These are phyloP conservation scores for Diutina ranongensis DNA, from an alignment of 1,139 yeast species.

Conservation along the genomic window DNA sequence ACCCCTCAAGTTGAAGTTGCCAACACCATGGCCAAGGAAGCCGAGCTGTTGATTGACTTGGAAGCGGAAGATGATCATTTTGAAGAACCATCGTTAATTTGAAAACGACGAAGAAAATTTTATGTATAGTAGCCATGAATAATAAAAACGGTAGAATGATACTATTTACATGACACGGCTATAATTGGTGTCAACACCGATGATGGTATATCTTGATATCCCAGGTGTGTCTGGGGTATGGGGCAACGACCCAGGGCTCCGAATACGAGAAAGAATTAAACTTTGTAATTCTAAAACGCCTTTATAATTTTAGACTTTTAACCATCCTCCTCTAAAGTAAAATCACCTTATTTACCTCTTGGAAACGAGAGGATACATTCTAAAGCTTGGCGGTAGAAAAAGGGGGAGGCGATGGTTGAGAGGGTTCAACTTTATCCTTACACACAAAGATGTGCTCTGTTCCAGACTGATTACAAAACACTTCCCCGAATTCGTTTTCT, in stretches of 20 bases:
- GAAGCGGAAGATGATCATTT: neutral
- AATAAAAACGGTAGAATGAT: neutral
- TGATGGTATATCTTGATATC: too few relatives aligned
- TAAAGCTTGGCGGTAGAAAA: neutral
- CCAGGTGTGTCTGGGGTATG: too few relatives aligned
- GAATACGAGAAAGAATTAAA: too few relatives aligned
- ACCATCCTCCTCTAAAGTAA: too few relatives aligned
- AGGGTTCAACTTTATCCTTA: slow-evolving; percentile 44
- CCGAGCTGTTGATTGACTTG: slow-evolving; percentile 17
- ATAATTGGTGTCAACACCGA: too few relatives aligned
- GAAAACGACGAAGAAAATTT: neutral
- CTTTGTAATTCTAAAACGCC: too few relatives aligned
- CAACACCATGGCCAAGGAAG: slow-evolving; percentile 13
- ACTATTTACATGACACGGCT: too few relatives aligned
- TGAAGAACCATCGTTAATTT: slow-evolving; percentile 5
- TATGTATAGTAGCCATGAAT: neutral
- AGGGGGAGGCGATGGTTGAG: neutral
- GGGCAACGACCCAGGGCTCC: too few relatives aligned
- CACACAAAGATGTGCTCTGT: slow-evolving; percentile 24
- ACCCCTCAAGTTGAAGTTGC: slow-evolving; percentile 1
- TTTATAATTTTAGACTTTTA: too few relatives aligned
- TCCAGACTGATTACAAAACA: neutral
- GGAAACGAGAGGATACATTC: neutral
- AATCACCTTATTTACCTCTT: neutral
- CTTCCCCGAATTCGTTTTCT: neutral